Evolutionary conservation across 129 eudicot species (phyloP).

Genomic region (Erigeron canadensis): DNA sequence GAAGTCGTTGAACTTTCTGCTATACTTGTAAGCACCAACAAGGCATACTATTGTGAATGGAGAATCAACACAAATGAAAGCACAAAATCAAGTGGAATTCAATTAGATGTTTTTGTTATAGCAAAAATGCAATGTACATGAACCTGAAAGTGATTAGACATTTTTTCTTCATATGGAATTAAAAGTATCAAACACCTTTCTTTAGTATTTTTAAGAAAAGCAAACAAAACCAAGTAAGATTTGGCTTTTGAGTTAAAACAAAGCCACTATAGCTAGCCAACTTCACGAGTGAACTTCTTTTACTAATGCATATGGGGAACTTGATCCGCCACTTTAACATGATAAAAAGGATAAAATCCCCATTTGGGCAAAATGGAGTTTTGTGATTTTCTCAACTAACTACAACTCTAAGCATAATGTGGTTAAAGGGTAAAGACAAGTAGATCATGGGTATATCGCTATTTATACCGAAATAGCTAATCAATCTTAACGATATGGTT

Average conservation of each 20-base stretch:
- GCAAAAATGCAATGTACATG: not conserved
- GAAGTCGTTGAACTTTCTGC: not conserved
- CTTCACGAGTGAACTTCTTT: not conserved
- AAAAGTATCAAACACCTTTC: not conserved
- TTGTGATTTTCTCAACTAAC: not conserved
- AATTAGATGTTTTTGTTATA: not conserved
- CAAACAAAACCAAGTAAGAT: not conserved
- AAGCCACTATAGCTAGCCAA: not conserved
- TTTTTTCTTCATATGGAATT: constrained; percentile 1
- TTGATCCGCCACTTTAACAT: constrained; percentile 4
- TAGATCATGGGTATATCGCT: too few relatives aligned
- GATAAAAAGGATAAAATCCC: not conserved
- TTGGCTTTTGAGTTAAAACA: constrained; percentile 1
- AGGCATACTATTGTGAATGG: not conserved
- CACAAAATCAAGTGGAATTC: constrained; percentile 2
- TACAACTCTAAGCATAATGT: too few relatives aligned
- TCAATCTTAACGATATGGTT: too few relatives aligned
- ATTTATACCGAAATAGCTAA: too few relatives aligned
- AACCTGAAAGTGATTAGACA: not conserved
- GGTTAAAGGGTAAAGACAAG: too few relatives aligned
- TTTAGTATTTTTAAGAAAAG: not conserved
- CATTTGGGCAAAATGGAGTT: not conserved
- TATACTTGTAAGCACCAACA: not conserved
- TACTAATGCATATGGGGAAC: not conserved
- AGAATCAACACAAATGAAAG: not conserved